Conservation (phyloP, 805 yeast species). For the Pichia paraexigua region DNA sequence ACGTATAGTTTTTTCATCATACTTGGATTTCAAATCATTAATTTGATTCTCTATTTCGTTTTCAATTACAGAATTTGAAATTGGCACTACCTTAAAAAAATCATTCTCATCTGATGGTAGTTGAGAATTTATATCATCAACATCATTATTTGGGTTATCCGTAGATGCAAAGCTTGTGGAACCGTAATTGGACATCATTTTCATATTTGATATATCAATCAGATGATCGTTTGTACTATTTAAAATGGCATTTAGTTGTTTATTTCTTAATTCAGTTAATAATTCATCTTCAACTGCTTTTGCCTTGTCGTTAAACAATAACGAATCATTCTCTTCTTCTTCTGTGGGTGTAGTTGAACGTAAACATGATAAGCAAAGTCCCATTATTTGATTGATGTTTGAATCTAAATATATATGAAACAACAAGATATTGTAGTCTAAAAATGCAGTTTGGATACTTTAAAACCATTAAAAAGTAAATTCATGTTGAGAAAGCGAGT, state of each 20-base stretch:
- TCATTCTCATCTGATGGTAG: constrained; percentile 5
- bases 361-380: constrained; percentile 29
- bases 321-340: constrained; percentile 7
- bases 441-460: too few relatives aligned
- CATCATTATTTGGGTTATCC: background rate
- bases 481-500: background rate
- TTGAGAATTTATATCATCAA: background rate
- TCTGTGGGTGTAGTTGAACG: constrained; percentile 4
- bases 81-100: constrained; percentile 6
- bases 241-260: constrained; percentile 26
- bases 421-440: background rate
- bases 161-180: background rate
- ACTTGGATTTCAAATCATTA: background rate
- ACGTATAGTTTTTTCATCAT: background rate
- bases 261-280: constrained; percentile 23
- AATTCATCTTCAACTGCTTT: constrained; percentile 16
- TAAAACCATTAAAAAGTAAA: background rate
- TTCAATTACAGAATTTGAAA: constrained; percentile 1
- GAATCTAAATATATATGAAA: too few relatives aligned
- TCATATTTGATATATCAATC: constrained; percentile 23
- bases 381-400: constrained; percentile 19
- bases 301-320: constrained; percentile 4
- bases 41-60: constrained; percentile 1
- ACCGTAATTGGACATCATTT: constrained; percentile 4
- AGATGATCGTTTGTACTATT: constrained; percentile 29